Percentiles rank a stretch among this genome's conserved stretches.
Evolutionary conservation across 108 stramenopile genomes (phyloP).

Genomic region (Chaetoceros tenuissimus): DNA sequence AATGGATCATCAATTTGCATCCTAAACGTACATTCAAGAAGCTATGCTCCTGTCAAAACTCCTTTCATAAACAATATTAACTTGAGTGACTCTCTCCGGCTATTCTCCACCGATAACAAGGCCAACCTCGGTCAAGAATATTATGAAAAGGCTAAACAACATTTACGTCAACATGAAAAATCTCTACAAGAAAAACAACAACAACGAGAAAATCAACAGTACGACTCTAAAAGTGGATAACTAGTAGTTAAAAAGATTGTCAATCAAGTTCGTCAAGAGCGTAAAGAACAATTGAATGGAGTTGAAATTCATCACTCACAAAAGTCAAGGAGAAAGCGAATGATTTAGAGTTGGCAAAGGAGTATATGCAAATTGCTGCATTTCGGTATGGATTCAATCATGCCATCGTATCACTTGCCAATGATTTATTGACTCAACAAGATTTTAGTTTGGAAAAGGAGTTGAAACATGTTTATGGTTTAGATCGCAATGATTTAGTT

Average conservation of each 20-base stretch:
- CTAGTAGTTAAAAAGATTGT: slow-evolving; percentile 57
- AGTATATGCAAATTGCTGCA: slow-evolving; percentile 49
- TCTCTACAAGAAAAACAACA: background rate
- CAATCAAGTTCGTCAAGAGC: slow-evolving; percentile 38
- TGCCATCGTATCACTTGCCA: slow-evolving; percentile 35
- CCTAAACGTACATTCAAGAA: too few relatives aligned
- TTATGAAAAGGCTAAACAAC: background rate
- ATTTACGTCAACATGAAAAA: background rate
- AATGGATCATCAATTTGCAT: too few relatives aligned
- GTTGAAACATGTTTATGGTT: background rate
- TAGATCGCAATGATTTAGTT: background rate
- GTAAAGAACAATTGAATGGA: slow-evolving; percentile 2
- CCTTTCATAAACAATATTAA: too few relatives aligned
- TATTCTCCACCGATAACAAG: too few relatives aligned
- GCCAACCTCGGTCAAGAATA: background rate
- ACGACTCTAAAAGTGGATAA: slow-evolving; percentile 30
- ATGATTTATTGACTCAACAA: slow-evolving; percentile 3
- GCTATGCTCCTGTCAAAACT: too few relatives aligned
- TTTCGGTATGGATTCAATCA: slow-evolving; percentile 35
- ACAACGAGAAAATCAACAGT: slow-evolving; percentile 2
- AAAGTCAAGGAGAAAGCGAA: too few relatives aligned
- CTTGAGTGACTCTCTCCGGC: too few relatives aligned
- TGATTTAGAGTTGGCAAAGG: slow-evolving; percentile 12
- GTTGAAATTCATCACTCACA: too few relatives aligned
- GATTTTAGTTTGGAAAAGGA: background rate